Base-by-base conservation (phyloP, 75 land plant species). In the Pinus albicaulis region DNA sequence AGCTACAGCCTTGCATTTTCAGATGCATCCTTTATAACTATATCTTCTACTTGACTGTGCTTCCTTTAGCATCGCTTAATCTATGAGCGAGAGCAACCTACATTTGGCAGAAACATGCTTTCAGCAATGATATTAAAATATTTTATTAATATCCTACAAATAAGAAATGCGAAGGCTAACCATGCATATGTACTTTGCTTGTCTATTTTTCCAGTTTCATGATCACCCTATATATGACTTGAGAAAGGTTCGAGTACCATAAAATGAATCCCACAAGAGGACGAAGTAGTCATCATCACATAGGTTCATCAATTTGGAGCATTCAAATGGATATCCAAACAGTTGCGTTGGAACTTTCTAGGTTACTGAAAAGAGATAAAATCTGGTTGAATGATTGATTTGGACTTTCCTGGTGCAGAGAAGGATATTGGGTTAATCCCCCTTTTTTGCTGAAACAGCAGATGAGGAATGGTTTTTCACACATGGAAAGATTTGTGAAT, bases 51-150 rank as follows among this genome's bases (percentile, higher is more conserved):
- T 44, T 44, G 52, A 8, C 1, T 44, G 10, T 7, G 7, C 52
- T 44, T 48, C 53, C 53, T 48, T 48, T 48, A 10, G 53, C 53
- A 48, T 48, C 53, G 11, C 53, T 48, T 10, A 48, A 48, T 12
- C 53, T 48, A 48, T 12, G 53, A 48, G 53, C 0, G 11, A 48
- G 53, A 28, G 89, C 55, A 57, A 88, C 92, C 92, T 88, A 71
- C 7, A 78, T 28, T 22, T 73, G 55, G 52, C 22, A 41, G 34
- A 28, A 5, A 23, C 12, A 68, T 38, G 71, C 53, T n/a, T n/a
- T n/a, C 53, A 41, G 38, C 11, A 41, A 23, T 38, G 48, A 68
- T 52, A 41, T 8, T 22, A 38, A 0, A 38, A 68, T 11, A 14
- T 28, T n/a, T 11, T 10, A 20, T 68, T 68, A 8, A 22, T 41